phyloP scores from a whole-genome alignment of 305 asterid genomes.

The Fraxinus floribunda region DNA sequence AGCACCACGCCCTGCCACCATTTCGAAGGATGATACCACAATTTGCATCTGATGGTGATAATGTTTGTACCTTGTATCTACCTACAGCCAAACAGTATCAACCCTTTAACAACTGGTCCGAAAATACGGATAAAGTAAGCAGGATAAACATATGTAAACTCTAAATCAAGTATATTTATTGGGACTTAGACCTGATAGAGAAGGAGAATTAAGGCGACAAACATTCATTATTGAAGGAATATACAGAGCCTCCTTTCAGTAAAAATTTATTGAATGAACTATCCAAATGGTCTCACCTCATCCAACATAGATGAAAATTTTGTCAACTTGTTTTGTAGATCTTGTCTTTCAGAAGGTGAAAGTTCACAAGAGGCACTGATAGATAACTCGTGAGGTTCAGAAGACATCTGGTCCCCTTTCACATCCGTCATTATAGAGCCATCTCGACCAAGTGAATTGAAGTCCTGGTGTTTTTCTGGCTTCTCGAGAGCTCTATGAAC shows the following conservation, averaged over 20 bases:
- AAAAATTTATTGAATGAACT: neutral
- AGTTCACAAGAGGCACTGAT: slow-evolving; percentile 34
- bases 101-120: slow-evolving; percentile 7
- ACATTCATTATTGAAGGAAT: neutral
- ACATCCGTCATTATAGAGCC: slow-evolving; percentile 33
- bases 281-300: slow-evolving; percentile 42
- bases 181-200: neutral
- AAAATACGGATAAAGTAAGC: neutral
- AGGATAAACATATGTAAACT: neutral
- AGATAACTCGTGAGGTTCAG: slow-evolving; percentile 32
- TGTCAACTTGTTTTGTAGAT: slow-evolving; percentile 52
- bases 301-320: slow-evolving; percentile 58
- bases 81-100: slow-evolving; percentile 38
- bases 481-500: slow-evolving; percentile 42
- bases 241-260: neutral
- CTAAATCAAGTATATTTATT: neutral
- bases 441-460: slow-evolving; percentile 29
- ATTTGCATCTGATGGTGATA: slow-evolving; percentile 68
- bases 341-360: slow-evolving; percentile 49
- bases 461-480: slow-evolving; percentile 28
- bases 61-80: slow-evolving; percentile 63
- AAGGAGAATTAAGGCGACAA: neutral
- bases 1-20: slow-evolving; percentile 63
- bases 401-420: slow-evolving; percentile 32
- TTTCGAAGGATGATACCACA: slow-evolving; percentile 62